These are phyloP conservation scores for Neofusicoccum ribis DNA, from an alignment of 2,329 filamentous ascomycete species.

Conservation along the genomic window DNA sequence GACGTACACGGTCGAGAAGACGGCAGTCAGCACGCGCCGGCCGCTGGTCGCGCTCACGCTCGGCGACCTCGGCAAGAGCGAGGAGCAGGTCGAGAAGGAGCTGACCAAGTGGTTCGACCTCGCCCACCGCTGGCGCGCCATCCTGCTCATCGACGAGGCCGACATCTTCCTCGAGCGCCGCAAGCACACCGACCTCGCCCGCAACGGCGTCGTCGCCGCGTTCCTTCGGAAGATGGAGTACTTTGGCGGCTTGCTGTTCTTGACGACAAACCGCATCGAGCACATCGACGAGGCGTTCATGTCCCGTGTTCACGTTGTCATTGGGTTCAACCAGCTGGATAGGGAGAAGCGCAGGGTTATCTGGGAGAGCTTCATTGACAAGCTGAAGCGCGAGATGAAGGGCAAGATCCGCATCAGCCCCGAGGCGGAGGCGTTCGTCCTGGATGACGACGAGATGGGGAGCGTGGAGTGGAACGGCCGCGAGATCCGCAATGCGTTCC, in stretches of 20 bases:
- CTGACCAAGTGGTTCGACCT: conserved; percentile 21
- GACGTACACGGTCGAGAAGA: conserved; percentile 16
- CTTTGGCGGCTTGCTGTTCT: conserved; percentile 32
- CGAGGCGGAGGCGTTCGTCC: neutral
- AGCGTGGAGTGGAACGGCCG: conserved; percentile 23
- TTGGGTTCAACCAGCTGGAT: conserved; percentile 23
- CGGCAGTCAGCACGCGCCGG: neutral
- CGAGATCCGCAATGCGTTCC: conserved; percentile 27
- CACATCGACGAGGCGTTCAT: conserved; percentile 28
- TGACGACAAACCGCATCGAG: conserved; percentile 37
- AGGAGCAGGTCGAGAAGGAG: conserved; percentile 21
- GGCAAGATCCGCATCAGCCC: neutral
- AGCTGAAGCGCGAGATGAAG: conserved; percentile 4
- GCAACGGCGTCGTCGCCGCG: conserved; percentile 46
- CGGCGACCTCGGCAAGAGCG: conserved; percentile 21
- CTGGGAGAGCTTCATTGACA: conserved; percentile 11
- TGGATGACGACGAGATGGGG: neutral
- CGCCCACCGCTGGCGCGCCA: conserved; percentile 17
- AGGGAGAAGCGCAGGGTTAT: neutral
- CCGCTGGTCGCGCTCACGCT: conserved; percentile 10
- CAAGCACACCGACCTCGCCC: conserved; percentile 47
- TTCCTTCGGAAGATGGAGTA: conserved; percentile 21
- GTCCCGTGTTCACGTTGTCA: conserved; percentile 18
- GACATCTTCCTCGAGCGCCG: conserved; percentile 53
- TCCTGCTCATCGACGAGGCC: conserved; percentile 21